A percentile compares a stretch with the other conserved stretches of the same genome.
Conservation (phyloP, 148 eudicot species). For the Rhododendron henanense region DNA sequence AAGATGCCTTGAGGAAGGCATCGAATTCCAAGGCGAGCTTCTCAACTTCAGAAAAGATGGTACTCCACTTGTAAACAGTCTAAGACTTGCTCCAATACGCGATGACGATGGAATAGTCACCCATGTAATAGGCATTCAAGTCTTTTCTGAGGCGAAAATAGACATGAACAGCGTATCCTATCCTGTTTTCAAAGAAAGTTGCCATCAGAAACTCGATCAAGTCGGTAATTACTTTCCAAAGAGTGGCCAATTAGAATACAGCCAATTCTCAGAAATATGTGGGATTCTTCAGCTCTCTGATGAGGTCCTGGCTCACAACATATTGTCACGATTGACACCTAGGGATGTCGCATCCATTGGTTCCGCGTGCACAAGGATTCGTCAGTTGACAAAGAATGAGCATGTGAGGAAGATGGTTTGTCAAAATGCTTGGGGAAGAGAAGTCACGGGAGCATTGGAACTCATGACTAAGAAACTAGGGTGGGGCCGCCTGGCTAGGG, state of each 20-base stretch:
- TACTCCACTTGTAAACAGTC: constrained; percentile 65
- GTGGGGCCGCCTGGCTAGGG: constrained; percentile 88
- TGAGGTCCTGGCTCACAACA: constrained; percentile 78
- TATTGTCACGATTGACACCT: constrained; percentile 75
- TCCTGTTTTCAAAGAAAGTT: constrained; percentile 69
- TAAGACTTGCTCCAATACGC: constrained; percentile 68
- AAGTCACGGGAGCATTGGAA: constrained; percentile 69
- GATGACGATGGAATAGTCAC: constrained; percentile 69
- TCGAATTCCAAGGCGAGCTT: constrained; percentile 82
- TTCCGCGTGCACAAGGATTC: constrained; percentile 67
- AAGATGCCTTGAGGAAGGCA: constrained; percentile 72
- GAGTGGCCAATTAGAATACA: constrained; percentile 15
- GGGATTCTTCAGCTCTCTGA: constrained; percentile 79
- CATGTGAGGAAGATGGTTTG: constrained; percentile 83
- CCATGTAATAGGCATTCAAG: constrained; percentile 77
- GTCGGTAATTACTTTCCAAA: constrained; percentile 24
- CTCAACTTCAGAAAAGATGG: constrained; percentile 92
- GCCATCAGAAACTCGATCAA: constrained; percentile 29
- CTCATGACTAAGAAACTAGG: constrained; percentile 63
- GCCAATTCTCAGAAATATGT: constrained; percentile 36
- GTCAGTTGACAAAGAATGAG: constrained; percentile 68
- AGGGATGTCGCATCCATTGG: constrained; percentile 85
- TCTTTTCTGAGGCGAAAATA: constrained; percentile 65
- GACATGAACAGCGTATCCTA: constrained; percentile 65
- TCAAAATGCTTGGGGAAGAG: constrained; percentile 87